phyloP scores from a whole-genome alignment of 1,284 basidiomycete genomes.

The Rhizoctonia solani region DNA sequence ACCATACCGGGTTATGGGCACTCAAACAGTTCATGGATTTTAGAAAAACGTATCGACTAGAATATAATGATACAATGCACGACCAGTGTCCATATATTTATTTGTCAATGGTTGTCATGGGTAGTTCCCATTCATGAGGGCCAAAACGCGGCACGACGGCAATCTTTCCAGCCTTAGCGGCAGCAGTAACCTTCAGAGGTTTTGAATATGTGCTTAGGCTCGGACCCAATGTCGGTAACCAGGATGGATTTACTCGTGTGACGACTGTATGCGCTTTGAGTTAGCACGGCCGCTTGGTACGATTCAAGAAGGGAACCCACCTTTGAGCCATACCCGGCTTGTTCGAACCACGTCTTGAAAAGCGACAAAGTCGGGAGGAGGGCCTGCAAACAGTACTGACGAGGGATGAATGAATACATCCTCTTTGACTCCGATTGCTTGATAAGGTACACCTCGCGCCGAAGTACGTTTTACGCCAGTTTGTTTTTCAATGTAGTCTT shows the following conservation, averaged over 20 bases:
- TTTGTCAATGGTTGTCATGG: constrained; percentile 60
- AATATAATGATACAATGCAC: not conserved
- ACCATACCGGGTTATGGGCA: too few species aligned
- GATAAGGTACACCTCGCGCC: constrained; percentile 82
- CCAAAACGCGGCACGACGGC: constrained; percentile 85
- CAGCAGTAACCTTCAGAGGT: constrained; percentile 67
- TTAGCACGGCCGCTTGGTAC: not conserved
- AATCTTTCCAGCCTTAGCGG: constrained; percentile 50
- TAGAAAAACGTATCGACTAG: too few species aligned
- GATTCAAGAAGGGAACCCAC: constrained; percentile 49
- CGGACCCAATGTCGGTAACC: constrained; percentile 82
- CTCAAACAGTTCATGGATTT: too few species aligned
- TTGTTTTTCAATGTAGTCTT: constrained; percentile 72
- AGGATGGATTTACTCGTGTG: constrained; percentile 86
- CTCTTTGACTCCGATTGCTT: constrained; percentile 78
- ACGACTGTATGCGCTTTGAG: constrained; percentile 57
- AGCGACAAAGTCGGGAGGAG: constrained; percentile 87
- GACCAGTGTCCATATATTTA: not conserved
- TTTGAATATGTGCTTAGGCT: constrained; percentile 89
- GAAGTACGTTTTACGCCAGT: constrained; percentile 74
- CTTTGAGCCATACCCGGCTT: constrained; percentile 79
- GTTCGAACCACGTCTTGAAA: constrained; percentile 83
- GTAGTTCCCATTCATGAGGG: constrained; percentile 81
- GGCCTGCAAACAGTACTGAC: constrained; percentile 68
- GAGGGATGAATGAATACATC: constrained; percentile 94